phyloP scores from a whole-genome alignment of 805 yeast genomes.

The Candida gorgasii region DNA sequence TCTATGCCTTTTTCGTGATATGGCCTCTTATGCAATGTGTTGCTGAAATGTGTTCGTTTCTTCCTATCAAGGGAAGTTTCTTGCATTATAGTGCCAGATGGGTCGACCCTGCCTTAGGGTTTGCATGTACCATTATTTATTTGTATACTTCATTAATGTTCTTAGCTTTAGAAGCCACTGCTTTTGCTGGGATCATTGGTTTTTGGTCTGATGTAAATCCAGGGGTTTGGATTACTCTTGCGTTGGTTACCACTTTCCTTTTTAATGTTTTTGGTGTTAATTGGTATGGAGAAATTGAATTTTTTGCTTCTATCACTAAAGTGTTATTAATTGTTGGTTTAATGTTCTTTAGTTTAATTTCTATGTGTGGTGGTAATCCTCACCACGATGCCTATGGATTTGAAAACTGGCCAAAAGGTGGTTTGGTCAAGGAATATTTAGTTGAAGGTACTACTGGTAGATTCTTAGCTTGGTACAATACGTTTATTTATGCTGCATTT shows the following conservation, averaged over 20 bases:
- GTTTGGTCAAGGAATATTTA: constrained; percentile 28
- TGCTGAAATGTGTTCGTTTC: constrained; percentile 38
- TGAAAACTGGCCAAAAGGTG: constrained; percentile 36
- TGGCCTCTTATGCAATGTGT: constrained; percentile 40
- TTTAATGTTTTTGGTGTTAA: constrained; percentile 35
- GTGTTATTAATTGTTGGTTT: constrained; percentile 34
- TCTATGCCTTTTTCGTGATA: constrained; percentile 30
- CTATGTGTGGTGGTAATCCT: constrained; percentile 44
- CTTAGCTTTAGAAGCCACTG: constrained; percentile 33
- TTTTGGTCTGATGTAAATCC: constrained; percentile 35
- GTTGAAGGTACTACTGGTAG: constrained; percentile 31
- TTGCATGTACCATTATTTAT: constrained; percentile 33
- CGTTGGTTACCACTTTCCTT: constrained; percentile 26
- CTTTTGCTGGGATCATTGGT: constrained; percentile 29
- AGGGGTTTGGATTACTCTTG: constrained; percentile 32
- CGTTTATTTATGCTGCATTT: constrained; percentile 34
- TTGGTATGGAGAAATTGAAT: constrained; percentile 48
- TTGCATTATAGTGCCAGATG: constrained; percentile 35
- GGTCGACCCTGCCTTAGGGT: constrained; percentile 39
- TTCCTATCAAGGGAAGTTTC: constrained; percentile 38
- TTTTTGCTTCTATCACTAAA: constrained; percentile 33
- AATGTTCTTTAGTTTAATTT: constrained; percentile 31
- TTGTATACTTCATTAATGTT: constrained; percentile 36
- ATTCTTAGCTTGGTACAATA: constrained; percentile 36
- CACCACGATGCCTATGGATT: constrained; percentile 34